Conservation (phyloP, 2,329 filamentous ascomycete species). For the Eutypa lata region DNA sequence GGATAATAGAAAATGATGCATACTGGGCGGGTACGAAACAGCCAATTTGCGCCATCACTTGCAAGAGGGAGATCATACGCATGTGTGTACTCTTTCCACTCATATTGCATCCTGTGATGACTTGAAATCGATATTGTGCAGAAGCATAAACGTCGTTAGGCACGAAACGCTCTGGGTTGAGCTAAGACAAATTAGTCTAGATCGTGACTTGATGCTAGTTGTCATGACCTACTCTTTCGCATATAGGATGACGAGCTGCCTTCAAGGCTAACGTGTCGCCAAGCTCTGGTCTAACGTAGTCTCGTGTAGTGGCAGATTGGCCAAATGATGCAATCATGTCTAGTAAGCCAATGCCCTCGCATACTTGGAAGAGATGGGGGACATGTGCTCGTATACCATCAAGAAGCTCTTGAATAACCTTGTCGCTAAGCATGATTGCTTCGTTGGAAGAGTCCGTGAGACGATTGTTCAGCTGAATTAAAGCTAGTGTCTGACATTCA, state of each 20-base stretch:
- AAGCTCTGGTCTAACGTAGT: conserved; percentile 65
- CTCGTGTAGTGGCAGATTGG: conserved; percentile 62
- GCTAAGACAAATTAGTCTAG: conserved; percentile 32
- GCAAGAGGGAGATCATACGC: conserved; percentile 75
- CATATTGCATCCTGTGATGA: conserved; percentile 97
- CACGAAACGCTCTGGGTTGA: conserved; percentile 66
- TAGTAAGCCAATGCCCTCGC: conserved; percentile 79
- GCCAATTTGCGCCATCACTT: conserved; percentile 92
- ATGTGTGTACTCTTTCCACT: conserved; percentile 97
- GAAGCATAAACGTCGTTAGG: conserved; percentile 90
- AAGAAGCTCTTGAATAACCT: conserved; percentile 69
- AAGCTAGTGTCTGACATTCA: conserved; percentile 82
- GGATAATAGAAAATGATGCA: conserved; percentile 75
- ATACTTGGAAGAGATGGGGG: conserved; percentile 74
- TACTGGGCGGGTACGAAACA: conserved; percentile 85
- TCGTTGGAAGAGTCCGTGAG: conserved; percentile 81
- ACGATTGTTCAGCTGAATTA: conserved; percentile 77
- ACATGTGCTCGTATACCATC: conserved; percentile 69
- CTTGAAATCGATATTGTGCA: conserved; percentile 78
- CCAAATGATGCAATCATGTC: conserved; percentile 83
- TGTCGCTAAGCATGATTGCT: conserved; percentile 78
- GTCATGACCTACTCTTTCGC: conserved; percentile 55
- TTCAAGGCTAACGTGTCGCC: conserved; percentile 69
- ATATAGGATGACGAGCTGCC: conserved; percentile 72
- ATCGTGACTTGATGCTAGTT: not conserved